Percentiles rank a stretch among this genome's conserved stretches.
Conservation (phyloP, 495 filamentous ascomycete genomes). For the Daldinia caldariorum region DNA sequence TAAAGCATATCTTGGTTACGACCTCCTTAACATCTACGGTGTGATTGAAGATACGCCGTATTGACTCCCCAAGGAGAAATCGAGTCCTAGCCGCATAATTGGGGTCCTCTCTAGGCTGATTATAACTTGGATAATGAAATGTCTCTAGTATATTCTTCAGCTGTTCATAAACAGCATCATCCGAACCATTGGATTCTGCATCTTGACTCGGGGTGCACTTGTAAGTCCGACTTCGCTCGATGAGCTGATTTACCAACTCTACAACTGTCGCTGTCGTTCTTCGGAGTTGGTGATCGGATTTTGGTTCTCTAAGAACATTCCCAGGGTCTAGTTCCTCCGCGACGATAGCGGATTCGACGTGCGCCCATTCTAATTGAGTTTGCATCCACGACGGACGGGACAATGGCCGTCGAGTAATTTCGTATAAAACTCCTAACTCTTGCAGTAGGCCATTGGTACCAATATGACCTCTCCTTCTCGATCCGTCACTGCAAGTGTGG, state of each 20-base stretch:
- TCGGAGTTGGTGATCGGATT: constrained; percentile 27
- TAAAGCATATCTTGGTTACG: constrained; percentile 71
- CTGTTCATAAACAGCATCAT: constrained; percentile 15
- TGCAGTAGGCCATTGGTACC: constrained; percentile 11
- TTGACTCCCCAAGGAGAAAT: constrained; percentile 47
- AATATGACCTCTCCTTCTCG: neutral
- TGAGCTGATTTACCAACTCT: constrained; percentile 45
- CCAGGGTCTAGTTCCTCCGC: constrained; percentile 33
- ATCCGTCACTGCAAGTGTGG: neutral
- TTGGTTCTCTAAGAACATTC: constrained; percentile 42
- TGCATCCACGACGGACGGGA: constrained; percentile 29
- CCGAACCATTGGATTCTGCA: neutral
- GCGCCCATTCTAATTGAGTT: constrained; percentile 41
- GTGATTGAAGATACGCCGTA: constrained; percentile 48
- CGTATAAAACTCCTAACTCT: constrained; percentile 29
- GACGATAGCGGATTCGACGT: constrained; percentile 37
- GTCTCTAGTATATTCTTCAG: constrained; percentile 21
- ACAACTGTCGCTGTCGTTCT: constrained; percentile 40
- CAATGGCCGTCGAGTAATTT: constrained; percentile 27
- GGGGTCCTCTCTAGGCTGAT: constrained; percentile 37
- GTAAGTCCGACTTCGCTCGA: constrained; percentile 8
- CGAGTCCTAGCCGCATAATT: constrained; percentile 30
- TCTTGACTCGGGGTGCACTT: constrained; percentile 22
- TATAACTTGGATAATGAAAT: constrained; percentile 50
- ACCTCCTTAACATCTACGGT: constrained; percentile 41